These are phyloP conservation scores for Cutaneotrichosporon dermatis DNA, from an alignment of 1,284 basidiomycete genomes.

Conservation along the genomic window DNA sequence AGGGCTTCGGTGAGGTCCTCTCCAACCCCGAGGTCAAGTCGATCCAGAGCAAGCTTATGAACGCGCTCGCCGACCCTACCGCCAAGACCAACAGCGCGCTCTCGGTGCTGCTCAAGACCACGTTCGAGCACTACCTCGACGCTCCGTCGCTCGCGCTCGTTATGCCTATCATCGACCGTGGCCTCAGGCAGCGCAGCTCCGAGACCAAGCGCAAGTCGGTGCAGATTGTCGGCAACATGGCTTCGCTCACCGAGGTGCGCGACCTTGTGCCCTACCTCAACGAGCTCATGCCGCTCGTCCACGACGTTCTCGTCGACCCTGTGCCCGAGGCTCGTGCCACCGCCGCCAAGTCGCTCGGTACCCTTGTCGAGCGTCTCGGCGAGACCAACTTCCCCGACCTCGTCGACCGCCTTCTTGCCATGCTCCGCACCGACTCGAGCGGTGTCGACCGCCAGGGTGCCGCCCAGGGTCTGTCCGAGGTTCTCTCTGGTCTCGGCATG, in stretches of 20 bases:
- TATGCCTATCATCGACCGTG: conserved; percentile 92
- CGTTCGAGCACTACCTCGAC: conserved; percentile 98
- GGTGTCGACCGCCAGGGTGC: conserved; percentile 95
- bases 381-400: conserved; percentile 94
- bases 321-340: conserved; percentile 96
- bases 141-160: conserved; percentile 96
- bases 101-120: conserved; percentile 78
- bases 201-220: conserved; percentile 94
- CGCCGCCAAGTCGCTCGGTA: conserved; percentile 95
- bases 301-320: conserved; percentile 86
- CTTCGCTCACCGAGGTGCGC: conserved; percentile 88
- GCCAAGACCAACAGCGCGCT: conserved; percentile 81
- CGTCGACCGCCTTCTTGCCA: conserved; percentile 81
- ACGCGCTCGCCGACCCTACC: conserved; percentile 91
- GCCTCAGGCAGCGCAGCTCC: conserved; percentile 83
- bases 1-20: conserved; percentile 96
- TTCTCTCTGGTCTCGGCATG: conserved; percentile 92
- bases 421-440: conserved; percentile 87
- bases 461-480: conserved; percentile 94
- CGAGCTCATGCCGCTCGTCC: conserved; percentile 83
- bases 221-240: conserved; percentile 95
- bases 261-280: conserved; percentile 95
- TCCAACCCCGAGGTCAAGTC: conserved; percentile 91
- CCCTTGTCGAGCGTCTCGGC: conserved; percentile 91
- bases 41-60: conserved; percentile 85